phyloP scores from a whole-genome alignment of 345 rosid species.

The Populus alba region DNA sequence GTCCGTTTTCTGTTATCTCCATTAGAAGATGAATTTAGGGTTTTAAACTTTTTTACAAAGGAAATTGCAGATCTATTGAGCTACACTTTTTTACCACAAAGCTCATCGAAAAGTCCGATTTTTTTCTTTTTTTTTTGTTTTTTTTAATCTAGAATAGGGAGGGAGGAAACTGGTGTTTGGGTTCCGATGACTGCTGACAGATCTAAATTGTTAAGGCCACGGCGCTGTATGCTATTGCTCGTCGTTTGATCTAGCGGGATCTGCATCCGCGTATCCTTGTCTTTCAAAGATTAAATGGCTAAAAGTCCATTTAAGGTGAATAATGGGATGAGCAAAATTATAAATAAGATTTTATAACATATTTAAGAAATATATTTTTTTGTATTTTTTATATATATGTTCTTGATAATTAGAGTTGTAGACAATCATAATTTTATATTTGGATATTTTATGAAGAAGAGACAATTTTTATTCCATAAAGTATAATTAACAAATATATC shows the following conservation, averaged over 20 bases:
- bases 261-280: not conserved
- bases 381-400: too few relatives aligned
- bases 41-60: not conserved
- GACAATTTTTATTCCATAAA: too few relatives aligned
- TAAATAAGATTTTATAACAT: too few relatives aligned
- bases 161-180: not conserved
- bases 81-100: not conserved
- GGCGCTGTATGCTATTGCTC: not conserved
- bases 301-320: too few relatives aligned
- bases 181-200: not conserved
- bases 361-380: too few relatives aligned
- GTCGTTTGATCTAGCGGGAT: not conserved
- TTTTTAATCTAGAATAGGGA: too few relatives aligned
- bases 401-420: too few relatives aligned
- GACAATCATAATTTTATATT: too few relatives aligned
- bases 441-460: too few relatives aligned
- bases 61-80: slow-evolving; percentile 15
- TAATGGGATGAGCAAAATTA: too few relatives aligned
- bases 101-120: not conserved
- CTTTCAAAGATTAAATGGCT: not conserved
- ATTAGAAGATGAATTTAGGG: slow-evolving; percentile 13
- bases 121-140: not conserved
- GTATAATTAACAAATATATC: too few relatives aligned
- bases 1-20: slow-evolving; percentile 46
- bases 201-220: not conserved